phyloP scores from a whole-genome alignment of 331 rosid genomes.

The Prunus yedoensis region DNA sequence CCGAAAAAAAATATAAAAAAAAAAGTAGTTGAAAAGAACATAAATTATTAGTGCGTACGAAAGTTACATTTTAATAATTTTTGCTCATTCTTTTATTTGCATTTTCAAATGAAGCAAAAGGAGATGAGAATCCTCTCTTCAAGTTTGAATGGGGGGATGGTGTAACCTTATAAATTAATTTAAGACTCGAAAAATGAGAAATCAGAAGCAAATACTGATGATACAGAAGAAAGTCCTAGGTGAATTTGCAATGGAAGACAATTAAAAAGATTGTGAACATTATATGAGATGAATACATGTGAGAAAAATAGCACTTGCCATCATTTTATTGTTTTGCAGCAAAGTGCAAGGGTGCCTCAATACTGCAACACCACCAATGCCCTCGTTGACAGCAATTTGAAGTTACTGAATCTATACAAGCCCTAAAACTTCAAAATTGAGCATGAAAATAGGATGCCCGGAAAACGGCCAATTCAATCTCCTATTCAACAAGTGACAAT shows the following conservation, averaged over 20 bases:
- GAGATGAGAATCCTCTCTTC: background rate
- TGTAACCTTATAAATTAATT: background rate
- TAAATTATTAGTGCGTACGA: too few relatives aligned
- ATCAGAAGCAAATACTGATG: background rate
- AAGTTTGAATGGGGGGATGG: too few relatives aligned
- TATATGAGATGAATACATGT: background rate
- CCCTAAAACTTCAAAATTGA: background rate
- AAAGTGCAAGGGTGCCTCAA: background rate
- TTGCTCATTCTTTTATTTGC: background rate
- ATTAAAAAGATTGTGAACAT: background rate
- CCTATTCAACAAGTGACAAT: background rate
- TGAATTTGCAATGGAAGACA: background rate
- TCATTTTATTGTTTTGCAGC: background rate
- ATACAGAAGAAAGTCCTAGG: background rate
- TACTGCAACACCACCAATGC: too few relatives aligned
- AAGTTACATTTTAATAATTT: too few relatives aligned
- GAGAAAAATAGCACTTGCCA: background rate
- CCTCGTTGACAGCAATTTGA: too few relatives aligned
- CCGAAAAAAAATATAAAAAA: too few relatives aligned
- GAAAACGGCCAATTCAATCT: background rate
- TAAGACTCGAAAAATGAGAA: background rate
- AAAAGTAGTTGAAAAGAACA: too few relatives aligned
- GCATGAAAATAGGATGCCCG: too few relatives aligned
- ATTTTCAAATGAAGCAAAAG: background rate
- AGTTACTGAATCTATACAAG: too few relatives aligned